Percentiles rank a stretch among this genome's conserved stretches.
Evolutionary conservation across 2,329 filamentous ascomycete species (phyloP).

Genomic region (Decorospora gaudefroyi): DNA sequence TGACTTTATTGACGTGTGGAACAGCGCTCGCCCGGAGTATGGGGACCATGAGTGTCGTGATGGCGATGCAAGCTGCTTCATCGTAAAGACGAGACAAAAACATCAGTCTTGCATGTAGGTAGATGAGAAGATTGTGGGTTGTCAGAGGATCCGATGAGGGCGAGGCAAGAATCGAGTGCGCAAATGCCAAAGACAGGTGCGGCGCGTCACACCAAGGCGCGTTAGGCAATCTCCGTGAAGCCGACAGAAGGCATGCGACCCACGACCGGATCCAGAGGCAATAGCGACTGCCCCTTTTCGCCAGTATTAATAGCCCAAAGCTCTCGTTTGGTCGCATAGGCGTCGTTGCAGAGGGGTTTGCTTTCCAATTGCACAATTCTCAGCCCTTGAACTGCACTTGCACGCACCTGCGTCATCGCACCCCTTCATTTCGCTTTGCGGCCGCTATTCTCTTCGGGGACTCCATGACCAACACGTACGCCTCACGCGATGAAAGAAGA

Average conservation of each 20-base stretch:
- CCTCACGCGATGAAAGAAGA: constrained; percentile 39
- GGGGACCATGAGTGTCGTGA: constrained; percentile 4
- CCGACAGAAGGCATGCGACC: constrained; percentile 20
- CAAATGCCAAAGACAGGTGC: background rate
- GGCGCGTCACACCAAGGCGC: constrained; percentile 24
- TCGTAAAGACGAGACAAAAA: too few species aligned
- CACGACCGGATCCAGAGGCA: constrained; percentile 16
- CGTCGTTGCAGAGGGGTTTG: constrained; percentile 20
- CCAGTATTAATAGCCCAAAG: constrained; percentile 19
- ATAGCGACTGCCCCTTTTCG: constrained; percentile 31
- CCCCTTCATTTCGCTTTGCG: constrained; percentile 39
- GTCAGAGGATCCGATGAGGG: too few species aligned
- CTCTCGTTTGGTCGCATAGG: constrained; percentile 10
- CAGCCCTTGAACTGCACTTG: constrained; percentile 19
- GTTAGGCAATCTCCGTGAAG: constrained; percentile 29
- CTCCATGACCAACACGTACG: constrained; percentile 39
- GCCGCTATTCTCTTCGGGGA: constrained; percentile 32
- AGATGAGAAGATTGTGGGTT: too few species aligned
- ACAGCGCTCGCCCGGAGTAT: constrained; percentile 6
- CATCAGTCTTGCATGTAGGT: too few species aligned
- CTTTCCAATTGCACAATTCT: constrained; percentile 23
- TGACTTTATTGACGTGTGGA: constrained; percentile 17
- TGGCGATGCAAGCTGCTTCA: background rate
- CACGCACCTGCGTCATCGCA: constrained; percentile 21
- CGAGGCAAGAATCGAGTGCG: too few species aligned